Evolutionary conservation across 2,329 filamentous ascomycete species (phyloP).

Genomic region (Massarina eburnea): DNA sequence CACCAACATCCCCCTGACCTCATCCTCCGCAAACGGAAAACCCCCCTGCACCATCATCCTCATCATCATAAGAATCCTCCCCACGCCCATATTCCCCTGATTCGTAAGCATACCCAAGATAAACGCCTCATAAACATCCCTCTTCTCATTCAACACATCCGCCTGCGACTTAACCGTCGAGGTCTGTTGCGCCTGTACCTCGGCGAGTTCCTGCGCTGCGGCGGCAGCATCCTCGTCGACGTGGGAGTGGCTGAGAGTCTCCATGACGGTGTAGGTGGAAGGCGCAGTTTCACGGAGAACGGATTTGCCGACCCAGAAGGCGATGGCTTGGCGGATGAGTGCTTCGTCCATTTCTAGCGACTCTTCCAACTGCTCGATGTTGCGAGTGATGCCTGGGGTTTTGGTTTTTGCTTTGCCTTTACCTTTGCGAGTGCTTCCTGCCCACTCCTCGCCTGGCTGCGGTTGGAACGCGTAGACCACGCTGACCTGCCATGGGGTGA

Average conservation of each 20-base stretch:
- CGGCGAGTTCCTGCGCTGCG: slow-evolving; percentile 38
- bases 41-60: slow-evolving; percentile 87
- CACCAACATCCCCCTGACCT: slow-evolving; percentile 76
- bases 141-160: slow-evolving; percentile 67
- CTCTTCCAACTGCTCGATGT: slow-evolving; percentile 50
- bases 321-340: slow-evolving; percentile 67
- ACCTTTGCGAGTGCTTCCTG: background rate
- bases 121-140: slow-evolving; percentile 83
- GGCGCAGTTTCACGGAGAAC: slow-evolving; percentile 57
- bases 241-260: slow-evolving; percentile 47
- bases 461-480: slow-evolving; percentile 81
- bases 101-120: slow-evolving; percentile 96
- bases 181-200: slow-evolving; percentile 44
- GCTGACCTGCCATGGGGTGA: slow-evolving; percentile 82
- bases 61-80: slow-evolving; percentile 90
- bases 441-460: slow-evolving; percentile 39
- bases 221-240: slow-evolving; percentile 40
- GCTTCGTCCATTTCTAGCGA: slow-evolving; percentile 71
- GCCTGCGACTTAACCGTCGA: slow-evolving; percentile 55
- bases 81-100: slow-evolving; percentile 78
- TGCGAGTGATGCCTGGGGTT: slow-evolving; percentile 40
- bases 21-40: slow-evolving; percentile 87
- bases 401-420: slow-evolving; percentile 15
- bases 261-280: slow-evolving; percentile 65
- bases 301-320: slow-evolving; percentile 70